Conservation (phyloP, 306 rosid genomes). For the Vachellia collinsii region DNA sequence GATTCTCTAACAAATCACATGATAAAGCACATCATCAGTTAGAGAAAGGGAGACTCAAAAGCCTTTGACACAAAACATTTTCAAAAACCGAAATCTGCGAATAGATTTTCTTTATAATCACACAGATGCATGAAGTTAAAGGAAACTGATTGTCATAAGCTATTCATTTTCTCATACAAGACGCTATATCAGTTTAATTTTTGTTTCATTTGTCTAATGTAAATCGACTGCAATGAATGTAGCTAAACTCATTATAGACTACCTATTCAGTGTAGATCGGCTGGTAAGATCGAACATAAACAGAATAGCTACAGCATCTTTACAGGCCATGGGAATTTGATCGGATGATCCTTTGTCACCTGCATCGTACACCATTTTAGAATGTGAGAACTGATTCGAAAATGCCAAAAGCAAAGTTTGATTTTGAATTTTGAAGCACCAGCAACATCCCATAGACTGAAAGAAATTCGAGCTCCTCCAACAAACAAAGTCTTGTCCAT, state of each 20-base stretch:
- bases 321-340: conserved; percentile 93
- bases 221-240: neutral
- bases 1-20: neutral
- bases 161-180: neutral
- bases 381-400: conserved; percentile 17
- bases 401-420: conserved; percentile 6
- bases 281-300: conserved; percentile 96
- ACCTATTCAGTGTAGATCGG: conserved; percentile 85
- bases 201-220: neutral
- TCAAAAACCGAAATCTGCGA: neutral
- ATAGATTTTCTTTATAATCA: neutral
- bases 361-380: conserved; percentile 26
- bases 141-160: neutral
- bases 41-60: neutral
- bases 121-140: neutral
- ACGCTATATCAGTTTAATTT: neutral
- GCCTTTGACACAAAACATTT: neutral
- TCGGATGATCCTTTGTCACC: conserved; percentile 66
- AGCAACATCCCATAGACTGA: conserved; percentile 88
- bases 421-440: conserved; percentile 46
- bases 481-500: conserved; percentile 83
- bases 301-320: conserved; percentile 94
- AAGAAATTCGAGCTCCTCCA: conserved; percentile 79
- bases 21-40: neutral
- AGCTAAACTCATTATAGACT: neutral